Evolutionary conservation across 2,329 filamentous ascomycete species (phyloP).

Genomic region (Paecilomyces sp.): DNA sequence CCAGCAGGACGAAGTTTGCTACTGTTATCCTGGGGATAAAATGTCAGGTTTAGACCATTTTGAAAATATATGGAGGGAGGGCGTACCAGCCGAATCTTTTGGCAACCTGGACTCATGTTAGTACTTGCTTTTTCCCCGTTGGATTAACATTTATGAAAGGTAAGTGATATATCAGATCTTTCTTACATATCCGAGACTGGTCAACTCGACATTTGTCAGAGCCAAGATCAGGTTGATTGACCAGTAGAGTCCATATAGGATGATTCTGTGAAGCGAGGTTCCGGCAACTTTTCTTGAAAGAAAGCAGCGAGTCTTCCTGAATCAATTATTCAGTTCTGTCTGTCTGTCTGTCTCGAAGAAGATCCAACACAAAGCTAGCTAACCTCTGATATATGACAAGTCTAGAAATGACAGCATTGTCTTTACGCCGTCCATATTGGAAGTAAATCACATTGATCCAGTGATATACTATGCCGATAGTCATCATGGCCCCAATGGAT

Average conservation of each 20-base stretch:
- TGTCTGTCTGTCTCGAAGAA: neutral
- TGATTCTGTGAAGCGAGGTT: neutral
- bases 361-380: neutral
- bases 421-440: neutral
- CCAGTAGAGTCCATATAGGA: neutral
- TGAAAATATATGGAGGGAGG: neutral
- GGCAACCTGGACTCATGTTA: neutral
- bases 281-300: neutral
- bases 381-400: neutral
- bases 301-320: neutral
- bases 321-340: neutral
- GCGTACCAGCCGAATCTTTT: neutral
- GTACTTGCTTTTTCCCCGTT: neutral
- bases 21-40: constrained; percentile 6
- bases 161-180: neutral
- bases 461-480: constrained; percentile 5
- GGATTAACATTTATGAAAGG: neutral
- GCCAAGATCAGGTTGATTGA: neutral
- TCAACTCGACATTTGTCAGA: neutral
- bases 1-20: constrained; percentile 8
- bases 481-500: constrained; percentile 8
- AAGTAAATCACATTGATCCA: constrained; percentile 4
- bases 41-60: neutral
- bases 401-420: neutral
- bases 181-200: neutral